Evolutionary conservation across 2,329 filamentous ascomycete genomes (phyloP).

Genomic region (Cadophora gregata): DNA sequence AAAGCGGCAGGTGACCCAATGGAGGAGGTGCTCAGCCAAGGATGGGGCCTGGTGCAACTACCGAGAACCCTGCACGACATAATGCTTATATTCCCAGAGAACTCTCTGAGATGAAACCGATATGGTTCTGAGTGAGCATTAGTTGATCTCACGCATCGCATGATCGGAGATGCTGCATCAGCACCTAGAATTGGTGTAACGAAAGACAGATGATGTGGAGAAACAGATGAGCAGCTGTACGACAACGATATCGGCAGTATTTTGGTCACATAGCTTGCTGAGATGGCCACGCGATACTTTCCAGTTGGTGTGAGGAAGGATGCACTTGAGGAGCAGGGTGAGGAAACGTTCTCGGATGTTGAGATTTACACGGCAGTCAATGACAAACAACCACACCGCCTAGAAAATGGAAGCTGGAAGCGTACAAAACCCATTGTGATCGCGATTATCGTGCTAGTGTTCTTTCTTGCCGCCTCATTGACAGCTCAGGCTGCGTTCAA

Average conservation of each 20-base stretch:
- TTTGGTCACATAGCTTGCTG: neutral
- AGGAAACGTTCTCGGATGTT: neutral
- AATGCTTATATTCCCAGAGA: neutral
- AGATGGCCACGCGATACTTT: neutral
- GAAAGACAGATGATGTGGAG: neutral
- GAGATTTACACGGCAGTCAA: neutral
- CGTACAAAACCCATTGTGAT: neutral
- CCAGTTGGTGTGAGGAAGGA: neutral
- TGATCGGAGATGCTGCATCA: neutral
- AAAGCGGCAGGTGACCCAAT: conserved; percentile 1
- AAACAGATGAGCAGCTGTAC: neutral
- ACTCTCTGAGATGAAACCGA: neutral
- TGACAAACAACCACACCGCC: neutral
- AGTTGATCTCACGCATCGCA: neutral
- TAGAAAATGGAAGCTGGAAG: neutral
- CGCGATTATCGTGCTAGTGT: neutral
- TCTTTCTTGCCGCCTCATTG: neutral
- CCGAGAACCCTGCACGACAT: neutral
- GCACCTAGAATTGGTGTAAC: neutral
- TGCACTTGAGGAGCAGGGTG: neutral
- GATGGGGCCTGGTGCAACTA: conserved; percentile 1
- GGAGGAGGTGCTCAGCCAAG: conserved; percentile 4
- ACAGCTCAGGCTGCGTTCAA: neutral
- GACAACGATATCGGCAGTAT: neutral
- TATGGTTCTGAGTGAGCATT: neutral